These are phyloP conservation scores for Thelephora aurantiotincta DNA, from an alignment of 768 basidiomycete genomes.

Conservation along the genomic window DNA sequence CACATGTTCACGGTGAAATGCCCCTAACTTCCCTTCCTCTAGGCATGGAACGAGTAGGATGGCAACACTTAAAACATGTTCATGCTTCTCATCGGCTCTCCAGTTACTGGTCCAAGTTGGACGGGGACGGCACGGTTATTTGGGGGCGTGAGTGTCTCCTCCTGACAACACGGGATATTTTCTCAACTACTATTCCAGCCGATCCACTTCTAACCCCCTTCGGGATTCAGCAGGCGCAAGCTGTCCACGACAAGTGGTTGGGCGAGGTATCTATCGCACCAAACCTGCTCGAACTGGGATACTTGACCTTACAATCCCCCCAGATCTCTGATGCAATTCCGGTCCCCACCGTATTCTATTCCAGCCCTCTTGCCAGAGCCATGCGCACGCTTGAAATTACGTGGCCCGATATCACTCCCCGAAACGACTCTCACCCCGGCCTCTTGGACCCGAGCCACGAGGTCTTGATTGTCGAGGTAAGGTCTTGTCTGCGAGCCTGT, in stretches of 20 bases:
- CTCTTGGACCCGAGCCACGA: conserved; percentile 8
- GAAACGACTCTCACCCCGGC: background rate
- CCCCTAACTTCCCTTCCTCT: conserved; percentile 5
- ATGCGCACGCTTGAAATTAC: conserved; percentile 29
- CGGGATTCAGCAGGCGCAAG: conserved; percentile 42
- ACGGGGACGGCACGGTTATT: conserved; percentile 47
- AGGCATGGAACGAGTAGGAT: conserved; percentile 48
- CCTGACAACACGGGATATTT: background rate
- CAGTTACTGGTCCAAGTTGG: conserved; percentile 48
- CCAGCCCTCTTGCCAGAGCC: conserved; percentile 51
- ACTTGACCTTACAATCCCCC: background rate
- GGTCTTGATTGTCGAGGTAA: conserved; percentile 43
- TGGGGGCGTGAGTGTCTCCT: conserved; percentile 52
- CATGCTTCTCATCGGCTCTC: background rate
- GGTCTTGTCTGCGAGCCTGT: conserved; percentile 1
- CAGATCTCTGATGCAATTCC: conserved; percentile 21
- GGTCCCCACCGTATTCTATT: conserved; percentile 40
- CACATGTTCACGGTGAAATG: background rate
- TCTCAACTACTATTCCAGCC: conserved; percentile 22
- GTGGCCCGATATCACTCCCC: background rate
- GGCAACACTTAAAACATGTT: background rate
- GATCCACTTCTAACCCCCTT: conserved; percentile 49
- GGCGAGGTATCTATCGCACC: conserved; percentile 20
- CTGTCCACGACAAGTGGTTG: conserved; percentile 32
- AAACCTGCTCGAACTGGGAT: too few relatives aligned